Conservation (phyloP, 2,329 filamentous ascomycete species). For the Albophoma yamanashiensis region DNA sequence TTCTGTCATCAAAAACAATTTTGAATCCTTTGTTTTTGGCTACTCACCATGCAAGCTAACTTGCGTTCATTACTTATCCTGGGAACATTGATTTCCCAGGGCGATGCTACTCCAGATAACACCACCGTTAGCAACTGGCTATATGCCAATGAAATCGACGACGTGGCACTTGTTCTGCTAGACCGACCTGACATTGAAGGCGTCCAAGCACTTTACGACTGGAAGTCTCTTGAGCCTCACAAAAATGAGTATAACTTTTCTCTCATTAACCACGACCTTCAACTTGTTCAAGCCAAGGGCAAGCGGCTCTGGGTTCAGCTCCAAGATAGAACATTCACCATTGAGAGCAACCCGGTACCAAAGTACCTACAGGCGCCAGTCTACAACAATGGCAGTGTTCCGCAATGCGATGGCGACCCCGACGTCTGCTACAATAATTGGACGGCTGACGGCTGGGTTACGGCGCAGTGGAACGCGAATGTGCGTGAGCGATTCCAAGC, state of each 20-base stretch:
- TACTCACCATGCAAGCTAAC: too few relatives aligned
- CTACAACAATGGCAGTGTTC: constrained; percentile 10
- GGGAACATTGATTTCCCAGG: too few relatives aligned
- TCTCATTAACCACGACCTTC: constrained; percentile 12
- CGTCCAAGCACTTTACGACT: not conserved
- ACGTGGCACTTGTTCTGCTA: not conserved
- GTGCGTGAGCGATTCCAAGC: constrained; percentile 8
- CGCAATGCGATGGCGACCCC: constrained; percentile 8
- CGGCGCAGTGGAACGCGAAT: not conserved
- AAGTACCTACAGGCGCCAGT: constrained; percentile 6
- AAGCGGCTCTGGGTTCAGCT: constrained; percentile 12
- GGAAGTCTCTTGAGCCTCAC: not conserved
- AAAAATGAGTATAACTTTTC: not conserved
- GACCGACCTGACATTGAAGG: not conserved
- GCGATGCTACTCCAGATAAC: too few relatives aligned
- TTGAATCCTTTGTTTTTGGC: too few relatives aligned
- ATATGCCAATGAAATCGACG: not conserved
- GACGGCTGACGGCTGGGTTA: not conserved
- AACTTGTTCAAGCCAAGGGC: constrained; percentile 16
- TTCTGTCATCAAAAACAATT: too few relatives aligned
- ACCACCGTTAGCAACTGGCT: too few relatives aligned
- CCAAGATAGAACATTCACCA: constrained; percentile 8
- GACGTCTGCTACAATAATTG: constrained; percentile 1
- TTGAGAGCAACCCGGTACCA: constrained; percentile 6
- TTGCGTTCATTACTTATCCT: too few relatives aligned